Base-by-base conservation (phyloP, 176 grass and related monocot species). In the Dendrocalamus sinicus region DNA sequence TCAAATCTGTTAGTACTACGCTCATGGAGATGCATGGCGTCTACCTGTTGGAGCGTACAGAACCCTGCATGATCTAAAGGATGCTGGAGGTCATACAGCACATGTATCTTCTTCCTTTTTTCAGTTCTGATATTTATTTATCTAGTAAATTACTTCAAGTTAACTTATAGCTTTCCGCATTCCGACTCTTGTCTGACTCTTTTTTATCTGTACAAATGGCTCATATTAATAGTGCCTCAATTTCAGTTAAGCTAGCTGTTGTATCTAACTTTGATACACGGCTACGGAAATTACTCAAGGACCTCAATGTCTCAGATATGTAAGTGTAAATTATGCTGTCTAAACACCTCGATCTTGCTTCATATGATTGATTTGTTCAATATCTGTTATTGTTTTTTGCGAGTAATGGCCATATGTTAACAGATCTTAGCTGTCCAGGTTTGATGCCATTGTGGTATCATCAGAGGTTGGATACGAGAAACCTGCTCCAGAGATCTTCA, bases 391-490 rank as follows among this genome's bases (percentile, higher is more conserved):
- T 19, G 63, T 51, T 73, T 26, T 24, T 50, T 54, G 3, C 5
- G 7, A 59, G 43, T 54, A 37, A 79, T 85, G 70, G 43, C 22
- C 73, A 30, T 86, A 35, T 70, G n/a, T 51, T 89, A 85, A 89
- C 70, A 76, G 17, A 71, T 45, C 43, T 67, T 90, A 84, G n/a
- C 58, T 94, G 46, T 89, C 73, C 86, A 98, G 96, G 89, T 98
- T 98, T 89, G 93, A 95, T 86, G 96, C 96, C 74, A 95, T 89
- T 75, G 86, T 92, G n/a, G 91, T 98, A 55, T 98, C 96, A 32
- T 95, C 96, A 19, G 93, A 98, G 66, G 90, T 92, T 41, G 93
- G 96, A 60, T 92, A 86, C n/a, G 96, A 98, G 88, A 98, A 98
- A 73, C 96, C 93, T 75, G 84, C 86, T 85, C 89, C 91, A 45